Percentiles rank a stretch among this genome's conserved stretches.
Evolutionary conservation across 2,329 filamentous ascomycete species (phyloP).

Genomic region (Diaporthe batatas): DNA sequence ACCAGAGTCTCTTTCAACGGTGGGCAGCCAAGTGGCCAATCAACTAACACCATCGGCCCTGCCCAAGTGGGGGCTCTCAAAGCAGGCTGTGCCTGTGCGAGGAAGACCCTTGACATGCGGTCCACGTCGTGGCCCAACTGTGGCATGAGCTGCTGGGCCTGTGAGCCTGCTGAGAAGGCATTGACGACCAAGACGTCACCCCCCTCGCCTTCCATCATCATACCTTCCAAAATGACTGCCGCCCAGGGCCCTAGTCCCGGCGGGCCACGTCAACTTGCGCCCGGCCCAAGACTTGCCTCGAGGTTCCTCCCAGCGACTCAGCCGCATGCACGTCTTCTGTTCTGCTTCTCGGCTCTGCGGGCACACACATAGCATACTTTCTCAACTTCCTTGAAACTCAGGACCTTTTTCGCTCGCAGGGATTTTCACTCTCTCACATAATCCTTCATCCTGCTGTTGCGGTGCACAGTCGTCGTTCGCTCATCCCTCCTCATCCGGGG

Average conservation of each 20-base stretch:
- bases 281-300: neutral
- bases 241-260: conserved; percentile 23
- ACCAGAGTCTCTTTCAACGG: neutral
- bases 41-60: conserved; percentile 31
- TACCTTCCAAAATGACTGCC: conserved; percentile 2
- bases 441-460: neutral
- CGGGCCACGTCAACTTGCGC: conserved; percentile 21
- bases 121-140: conserved; percentile 11
- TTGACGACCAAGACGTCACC: conserved; percentile 33
- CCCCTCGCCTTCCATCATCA: conserved; percentile 14
- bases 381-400: neutral
- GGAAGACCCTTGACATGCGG: conserved; percentile 22
- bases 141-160: neutral
- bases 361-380: neutral
- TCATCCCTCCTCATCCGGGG: neutral
- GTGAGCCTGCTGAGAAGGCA: conserved; percentile 2
- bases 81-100: neutral
- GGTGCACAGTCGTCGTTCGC: neutral
- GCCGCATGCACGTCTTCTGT: conserved; percentile 16
- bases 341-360: conserved; percentile 4
- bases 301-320: conserved; percentile 17
- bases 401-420: neutral
- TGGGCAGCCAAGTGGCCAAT: conserved; percentile 6
- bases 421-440: conserved; percentile 10
- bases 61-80: neutral